These are phyloP conservation scores for Trichosporon sp. DNA, from an alignment of 1,284 basidiomycete genomes.

Conservation along the genomic window DNA sequence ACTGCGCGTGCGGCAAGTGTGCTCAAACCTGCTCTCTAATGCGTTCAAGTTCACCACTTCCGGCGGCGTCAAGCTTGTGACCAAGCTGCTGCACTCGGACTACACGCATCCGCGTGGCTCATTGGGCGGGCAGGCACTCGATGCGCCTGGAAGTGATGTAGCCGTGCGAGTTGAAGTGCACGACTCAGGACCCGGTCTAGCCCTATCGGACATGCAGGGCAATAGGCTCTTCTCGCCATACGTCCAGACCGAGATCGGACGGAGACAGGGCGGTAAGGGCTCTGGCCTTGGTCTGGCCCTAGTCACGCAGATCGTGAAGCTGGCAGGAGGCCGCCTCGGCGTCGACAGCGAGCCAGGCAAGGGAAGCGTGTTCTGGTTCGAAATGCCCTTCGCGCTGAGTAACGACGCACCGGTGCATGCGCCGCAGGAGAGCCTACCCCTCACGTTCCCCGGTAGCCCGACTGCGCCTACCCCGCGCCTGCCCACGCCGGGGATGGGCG, in stretches of 20 bases:
- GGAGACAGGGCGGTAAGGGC: constrained; percentile 78
- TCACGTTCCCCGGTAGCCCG: not conserved
- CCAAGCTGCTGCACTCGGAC: constrained; percentile 40
- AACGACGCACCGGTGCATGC: not conserved
- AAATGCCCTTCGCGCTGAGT: not conserved
- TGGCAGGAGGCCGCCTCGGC: constrained; percentile 71
- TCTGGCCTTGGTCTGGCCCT: constrained; percentile 81
- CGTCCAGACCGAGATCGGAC: constrained; percentile 55
- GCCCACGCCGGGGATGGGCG: too few species aligned
- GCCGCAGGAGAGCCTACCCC: not conserved
- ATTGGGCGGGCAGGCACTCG: not conserved
- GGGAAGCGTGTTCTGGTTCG: constrained; percentile 45
- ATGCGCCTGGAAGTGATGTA: not conserved
- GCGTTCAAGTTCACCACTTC: constrained; percentile 59
- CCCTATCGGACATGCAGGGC: constrained; percentile 62
- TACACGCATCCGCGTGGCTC: not conserved
- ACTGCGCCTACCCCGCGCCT: not conserved
- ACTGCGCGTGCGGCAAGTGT: constrained; percentile 70
- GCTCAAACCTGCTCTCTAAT: constrained; percentile 51
- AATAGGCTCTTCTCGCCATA: constrained; percentile 46
- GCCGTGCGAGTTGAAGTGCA: constrained; percentile 72
- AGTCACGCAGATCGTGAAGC: constrained; percentile 81
- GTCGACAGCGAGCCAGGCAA: constrained; percentile 44
- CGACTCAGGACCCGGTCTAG: constrained; percentile 75
- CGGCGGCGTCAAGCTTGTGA: constrained; percentile 46